phyloP scores from a whole-genome alignment of 495 filamentous ascomycete genomes.

The Terfezia claveryi region DNA sequence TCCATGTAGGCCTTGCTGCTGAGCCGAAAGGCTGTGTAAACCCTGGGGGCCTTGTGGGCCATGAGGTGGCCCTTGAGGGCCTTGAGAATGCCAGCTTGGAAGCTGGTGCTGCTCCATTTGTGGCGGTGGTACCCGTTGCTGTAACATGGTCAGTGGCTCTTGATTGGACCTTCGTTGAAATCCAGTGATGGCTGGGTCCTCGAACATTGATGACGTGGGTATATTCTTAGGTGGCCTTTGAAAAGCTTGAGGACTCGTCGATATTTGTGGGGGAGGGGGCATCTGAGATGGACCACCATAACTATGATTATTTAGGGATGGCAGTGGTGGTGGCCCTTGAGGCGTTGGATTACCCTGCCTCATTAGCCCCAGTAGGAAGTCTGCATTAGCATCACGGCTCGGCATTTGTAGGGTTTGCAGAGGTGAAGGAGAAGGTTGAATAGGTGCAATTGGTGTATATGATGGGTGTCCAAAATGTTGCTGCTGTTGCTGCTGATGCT shows the following conservation, averaged over 20 bases:
- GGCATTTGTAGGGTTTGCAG: neutral
- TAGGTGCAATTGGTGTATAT: neutral
- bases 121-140: neutral
- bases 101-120: neutral
- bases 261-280: slow-evolving; percentile 18
- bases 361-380: slow-evolving; percentile 17
- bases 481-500: slow-evolving; percentile 12
- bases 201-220: slow-evolving; percentile 14
- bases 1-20: slow-evolving; percentile 15
- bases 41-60: slow-evolving; percentile 5
- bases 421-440: neutral
- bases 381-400: slow-evolving; percentile 1
- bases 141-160: neutral
- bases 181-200: slow-evolving; percentile 16
- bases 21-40: neutral
- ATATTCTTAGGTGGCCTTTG: slow-evolving; percentile 13
- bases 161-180: slow-evolving; percentile 12
- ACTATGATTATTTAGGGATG: slow-evolving; percentile 10
- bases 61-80: slow-evolving; percentile 16
- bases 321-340: slow-evolving; percentile 6
- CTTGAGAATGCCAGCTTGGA: neutral
- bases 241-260: slow-evolving; percentile 16
- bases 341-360: slow-evolving; percentile 4
- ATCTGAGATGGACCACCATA: slow-evolving; percentile 20
- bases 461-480: slow-evolving; percentile 2